phyloP scores from a whole-genome alignment of 2,329 filamentous ascomycete genomes.

The Aspergillus brunneoviolaceus region DNA sequence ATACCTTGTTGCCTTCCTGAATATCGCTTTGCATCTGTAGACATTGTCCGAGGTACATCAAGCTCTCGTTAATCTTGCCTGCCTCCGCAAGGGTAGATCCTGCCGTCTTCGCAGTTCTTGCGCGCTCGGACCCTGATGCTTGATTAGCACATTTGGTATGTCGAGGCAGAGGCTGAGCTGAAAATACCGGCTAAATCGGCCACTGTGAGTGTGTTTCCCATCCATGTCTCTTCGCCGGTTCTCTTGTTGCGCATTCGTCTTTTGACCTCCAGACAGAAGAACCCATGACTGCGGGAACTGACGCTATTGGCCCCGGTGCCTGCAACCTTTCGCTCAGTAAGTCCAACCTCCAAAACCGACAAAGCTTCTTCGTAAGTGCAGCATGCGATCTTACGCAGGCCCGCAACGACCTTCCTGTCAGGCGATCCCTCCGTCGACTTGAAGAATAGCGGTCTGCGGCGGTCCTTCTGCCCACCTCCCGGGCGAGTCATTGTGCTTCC shows the following conservation, averaged over 20 bases:
- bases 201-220: constrained; percentile 76
- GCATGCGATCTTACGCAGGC: constrained; percentile 86
- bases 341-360: constrained; percentile 83
- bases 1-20: constrained; percentile 70
- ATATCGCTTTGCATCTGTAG: constrained; percentile 90
- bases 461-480: constrained; percentile 61
- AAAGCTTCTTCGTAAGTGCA: constrained; percentile 78
- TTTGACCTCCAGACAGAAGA: constrained; percentile 94
- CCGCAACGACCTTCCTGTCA: constrained; percentile 92
- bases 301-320: constrained; percentile 92
- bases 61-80: constrained; percentile 95
- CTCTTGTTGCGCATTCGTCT: constrained; percentile 61
- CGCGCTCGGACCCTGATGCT: constrained; percentile 71
- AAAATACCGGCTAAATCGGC: constrained; percentile 78
- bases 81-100: constrained; percentile 91
- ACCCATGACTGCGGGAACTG: constrained; percentile 89
- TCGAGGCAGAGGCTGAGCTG: neutral
- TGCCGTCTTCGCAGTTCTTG: constrained; percentile 88
- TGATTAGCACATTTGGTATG: constrained; percentile 13
- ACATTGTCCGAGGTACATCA: constrained; percentile 98
- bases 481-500: constrained; percentile 41
- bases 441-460: constrained; percentile 82
- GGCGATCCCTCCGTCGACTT: constrained; percentile 85
- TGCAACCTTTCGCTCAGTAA: constrained; percentile 82
- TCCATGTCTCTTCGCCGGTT: constrained; percentile 63